Base-by-base conservation (phyloP, 805 yeast species). In the Wickerhamomyces strasburgensis region DNA sequence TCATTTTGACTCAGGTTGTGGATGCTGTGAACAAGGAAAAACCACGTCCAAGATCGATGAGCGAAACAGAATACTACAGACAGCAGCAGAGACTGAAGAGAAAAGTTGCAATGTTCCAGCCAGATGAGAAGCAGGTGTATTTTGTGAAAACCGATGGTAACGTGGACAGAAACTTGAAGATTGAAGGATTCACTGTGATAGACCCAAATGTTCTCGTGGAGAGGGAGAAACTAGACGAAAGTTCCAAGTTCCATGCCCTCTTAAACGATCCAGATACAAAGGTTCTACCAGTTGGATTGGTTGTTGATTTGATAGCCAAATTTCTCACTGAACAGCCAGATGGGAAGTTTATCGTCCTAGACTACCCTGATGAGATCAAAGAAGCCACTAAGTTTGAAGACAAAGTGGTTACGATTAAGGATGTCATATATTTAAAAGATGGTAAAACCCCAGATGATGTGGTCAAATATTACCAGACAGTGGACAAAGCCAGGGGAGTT, bases 301-400 rank as follows among this genome's bases (percentile, higher is more conserved):
- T 58, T 3, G 58, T 57, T 1, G 58, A 56, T 29, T 42, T 67
- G 29, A 39, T 66, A 10, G 59, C 58, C 3, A 47, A 54, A 31
- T 51, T 55, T 37, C 41, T 67, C 29, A 49, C 48, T 27, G 48
- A 48, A 3, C 43, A 51, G 4, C 46, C 49, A 24, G 25, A 42
- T n/a, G 38, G 39, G 3, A 62, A 64, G 27, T 73, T 78, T 26
- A 46, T 79, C 0, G 55, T 83, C 33, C 51, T 72, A 19, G 74
- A 79, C 49, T 82, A 73, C 52, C 89, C 90, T 3, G 68, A 65
- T 33, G 65, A 67, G 17, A 69, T 84, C 27, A 73, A 73, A 33
- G 89, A 83, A 42, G 82, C 86, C 3, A 73, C 79, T 36, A 77
- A 74, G 49, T 84, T 84, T 44, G 93, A 84, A 54, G 83, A 78